phyloP scores from a whole-genome alignment of 495 filamentous ascomycete genomes.

The Lasiosphaeria ovina region DNA sequence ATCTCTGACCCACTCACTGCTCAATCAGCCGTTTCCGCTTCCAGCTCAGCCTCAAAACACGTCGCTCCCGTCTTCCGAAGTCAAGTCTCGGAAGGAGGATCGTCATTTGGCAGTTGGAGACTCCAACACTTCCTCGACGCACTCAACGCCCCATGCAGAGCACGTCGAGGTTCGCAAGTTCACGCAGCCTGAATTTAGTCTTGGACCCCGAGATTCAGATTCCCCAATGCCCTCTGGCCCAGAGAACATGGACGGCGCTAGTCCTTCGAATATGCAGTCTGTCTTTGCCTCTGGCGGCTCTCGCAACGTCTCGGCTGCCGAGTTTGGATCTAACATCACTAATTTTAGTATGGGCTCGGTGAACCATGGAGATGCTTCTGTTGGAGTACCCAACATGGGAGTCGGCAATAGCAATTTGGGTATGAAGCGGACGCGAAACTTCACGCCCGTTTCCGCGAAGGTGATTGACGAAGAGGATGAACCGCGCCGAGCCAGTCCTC shows the following conservation, averaged over 20 bases:
- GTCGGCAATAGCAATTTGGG: conserved; percentile 9
- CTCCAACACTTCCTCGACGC: conserved; percentile 11
- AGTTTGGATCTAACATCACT: conserved; percentile 8
- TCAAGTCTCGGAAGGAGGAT: conserved; percentile 42
- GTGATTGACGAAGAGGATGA: conserved; percentile 42
- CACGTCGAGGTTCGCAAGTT: conserved; percentile 34
- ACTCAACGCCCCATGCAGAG: conserved; percentile 18
- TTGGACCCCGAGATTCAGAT: neutral
- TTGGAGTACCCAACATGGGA: neutral
- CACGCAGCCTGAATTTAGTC: conserved; percentile 33
- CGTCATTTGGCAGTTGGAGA: conserved; percentile 19
- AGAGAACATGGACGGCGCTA: neutral
- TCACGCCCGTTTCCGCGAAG: conserved; percentile 45
- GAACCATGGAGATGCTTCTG: neutral
- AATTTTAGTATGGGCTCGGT: neutral
- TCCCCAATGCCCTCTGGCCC: conserved; percentile 1
- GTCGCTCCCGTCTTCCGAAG: conserved; percentile 31
- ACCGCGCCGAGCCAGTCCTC: conserved; percentile 34
- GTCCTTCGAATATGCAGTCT: conserved; percentile 7
- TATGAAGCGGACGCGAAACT: conserved; percentile 42
- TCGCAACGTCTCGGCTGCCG: neutral
- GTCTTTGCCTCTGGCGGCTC: conserved; percentile 1
- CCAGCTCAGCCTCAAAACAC: conserved; percentile 29
- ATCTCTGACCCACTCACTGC: conserved; percentile 41
- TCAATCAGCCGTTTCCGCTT: conserved; percentile 44